Conservation (phyloP, 495 filamentous ascomycete genomes). For the Penicillium chermesinum region DNA sequence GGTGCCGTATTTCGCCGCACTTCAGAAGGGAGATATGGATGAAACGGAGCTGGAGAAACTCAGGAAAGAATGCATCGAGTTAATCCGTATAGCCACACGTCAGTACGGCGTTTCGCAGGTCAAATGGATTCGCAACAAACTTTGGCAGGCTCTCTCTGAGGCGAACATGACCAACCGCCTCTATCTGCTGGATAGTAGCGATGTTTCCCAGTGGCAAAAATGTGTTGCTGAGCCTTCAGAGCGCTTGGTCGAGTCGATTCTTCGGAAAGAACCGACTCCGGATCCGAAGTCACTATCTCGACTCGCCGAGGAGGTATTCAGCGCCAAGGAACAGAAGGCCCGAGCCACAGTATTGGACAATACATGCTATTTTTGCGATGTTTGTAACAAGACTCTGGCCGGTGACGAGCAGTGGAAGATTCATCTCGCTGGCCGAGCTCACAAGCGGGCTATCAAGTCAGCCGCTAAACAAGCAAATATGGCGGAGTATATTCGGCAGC, state of each 20-base stretch:
- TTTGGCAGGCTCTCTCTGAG: constrained; percentile 58
- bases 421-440: constrained; percentile 65
- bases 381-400: constrained; percentile 63
- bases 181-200: constrained; percentile 71
- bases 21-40: constrained; percentile 29
- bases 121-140: constrained; percentile 80
- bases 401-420: constrained; percentile 69
- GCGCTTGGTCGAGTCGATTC: constrained; percentile 54
- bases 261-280: constrained; percentile 51
- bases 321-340: constrained; percentile 46
- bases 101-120: constrained; percentile 83
- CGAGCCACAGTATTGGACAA: constrained; percentile 33
- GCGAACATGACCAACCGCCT: constrained; percentile 48
- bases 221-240: constrained; percentile 61
- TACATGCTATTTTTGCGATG: constrained; percentile 53
- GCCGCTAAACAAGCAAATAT: constrained; percentile 27
- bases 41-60: constrained; percentile 40
- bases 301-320: constrained; percentile 50
- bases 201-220: constrained; percentile 50
- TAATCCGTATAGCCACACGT: constrained; percentile 70
- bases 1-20: constrained; percentile 57
- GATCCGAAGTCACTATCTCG: constrained; percentile 57
- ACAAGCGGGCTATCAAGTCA: constrained; percentile 44
- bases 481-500: constrained; percentile 27
- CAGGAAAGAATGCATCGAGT: constrained; percentile 44